phyloP scores from a whole-genome alignment of 768 basidiomycete species.

The Tylopilus cervinicoccineus region DNA sequence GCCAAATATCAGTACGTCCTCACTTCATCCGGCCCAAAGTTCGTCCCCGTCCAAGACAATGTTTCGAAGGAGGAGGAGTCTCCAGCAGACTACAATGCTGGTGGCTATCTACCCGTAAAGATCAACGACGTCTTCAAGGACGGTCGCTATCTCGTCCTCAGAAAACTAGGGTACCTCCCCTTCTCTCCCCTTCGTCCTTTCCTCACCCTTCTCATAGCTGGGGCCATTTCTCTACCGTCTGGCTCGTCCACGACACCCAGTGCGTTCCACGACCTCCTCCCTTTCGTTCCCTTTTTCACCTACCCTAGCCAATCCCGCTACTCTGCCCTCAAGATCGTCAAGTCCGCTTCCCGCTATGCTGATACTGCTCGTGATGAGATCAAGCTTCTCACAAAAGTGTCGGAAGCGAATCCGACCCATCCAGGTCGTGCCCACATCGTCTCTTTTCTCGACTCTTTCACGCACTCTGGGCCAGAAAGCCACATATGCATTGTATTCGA shows the following conservation, averaged over 20 bases:
- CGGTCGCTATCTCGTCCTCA: slow-evolving; percentile 77
- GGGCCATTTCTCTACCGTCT: slow-evolving; percentile 95
- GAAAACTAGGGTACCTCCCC: slow-evolving; percentile 77
- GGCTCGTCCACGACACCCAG: slow-evolving; percentile 80
- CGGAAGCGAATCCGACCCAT: slow-evolving; percentile 67
- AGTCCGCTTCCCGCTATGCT: slow-evolving; percentile 91
- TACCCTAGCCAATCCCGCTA: slow-evolving; percentile 59
- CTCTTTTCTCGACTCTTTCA: slow-evolving; percentile 87
- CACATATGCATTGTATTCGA: slow-evolving; percentile 94
- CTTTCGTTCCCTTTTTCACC: slow-evolving; percentile 13
- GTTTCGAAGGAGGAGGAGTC: slow-evolving; percentile 75
- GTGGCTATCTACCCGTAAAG: slow-evolving; percentile 78
- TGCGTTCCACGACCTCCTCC: slow-evolving; percentile 38
- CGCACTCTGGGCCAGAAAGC: slow-evolving; percentile 66
- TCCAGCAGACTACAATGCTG: slow-evolving; percentile 78
- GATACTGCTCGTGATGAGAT: slow-evolving; percentile 98
- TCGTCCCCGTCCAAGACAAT: slow-evolving; percentile 64
- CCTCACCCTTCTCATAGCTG: slow-evolving; percentile 47
- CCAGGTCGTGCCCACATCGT: slow-evolving; percentile 80
- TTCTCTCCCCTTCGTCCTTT: background rate
- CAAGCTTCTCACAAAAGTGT: slow-evolving; percentile 77
- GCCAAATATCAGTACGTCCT: slow-evolving; percentile 76
- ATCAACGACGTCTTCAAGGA: slow-evolving; percentile 82
- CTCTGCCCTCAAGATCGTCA: slow-evolving; percentile 92
- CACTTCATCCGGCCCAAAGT: slow-evolving; percentile 61